Evolutionary conservation across 1,284 basidiomycete species (phyloP).

Genomic region (Pyrrhoderma noxium): DNA sequence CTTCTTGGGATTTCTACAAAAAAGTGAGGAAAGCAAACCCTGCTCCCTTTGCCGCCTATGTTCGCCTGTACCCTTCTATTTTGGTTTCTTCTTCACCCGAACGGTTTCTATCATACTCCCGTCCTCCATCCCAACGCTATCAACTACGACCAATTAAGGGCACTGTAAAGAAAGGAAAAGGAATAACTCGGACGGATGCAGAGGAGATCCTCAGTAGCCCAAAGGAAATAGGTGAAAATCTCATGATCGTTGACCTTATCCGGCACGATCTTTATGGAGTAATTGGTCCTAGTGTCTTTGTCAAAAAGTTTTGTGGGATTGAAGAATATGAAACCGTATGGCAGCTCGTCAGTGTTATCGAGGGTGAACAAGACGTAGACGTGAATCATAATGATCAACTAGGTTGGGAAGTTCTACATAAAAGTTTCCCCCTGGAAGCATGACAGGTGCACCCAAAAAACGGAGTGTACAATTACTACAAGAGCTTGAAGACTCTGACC

Average conservation of each 20-base stretch:
- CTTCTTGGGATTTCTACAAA: slow-evolving; percentile 70
- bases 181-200: slow-evolving; percentile 55
- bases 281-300: slow-evolving; percentile 70
- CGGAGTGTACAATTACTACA: slow-evolving; percentile 89
- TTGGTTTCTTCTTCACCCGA: slow-evolving; percentile 85
- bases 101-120: slow-evolving; percentile 83
- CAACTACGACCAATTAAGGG: slow-evolving; percentile 97
- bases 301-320: slow-evolving; percentile 81
- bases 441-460: slow-evolving; percentile 97
- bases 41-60: slow-evolving; percentile 84
- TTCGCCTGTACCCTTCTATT: slow-evolving; percentile 63
- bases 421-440: slow-evolving; percentile 94
- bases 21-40: slow-evolving; percentile 74
- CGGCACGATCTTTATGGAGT: slow-evolving; percentile 83
- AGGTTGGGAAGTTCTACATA: slow-evolving; percentile 72
- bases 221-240: slow-evolving; percentile 95
- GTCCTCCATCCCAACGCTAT: slow-evolving; percentile 53
- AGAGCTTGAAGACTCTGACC: slow-evolving; percentile 62
- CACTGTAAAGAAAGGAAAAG: slow-evolving; percentile 65
- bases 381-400: slow-evolving; percentile 33
- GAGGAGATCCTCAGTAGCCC: slow-evolving; percentile 63
- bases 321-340: slow-evolving; percentile 95
- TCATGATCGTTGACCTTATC: slow-evolving; percentile 98
- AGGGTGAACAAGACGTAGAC: slow-evolving; percentile 37
- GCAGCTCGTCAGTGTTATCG: slow-evolving; percentile 93